Conservation (phyloP, 495 filamentous ascomycete species). For the Parathielavia appendiculata region DNA sequence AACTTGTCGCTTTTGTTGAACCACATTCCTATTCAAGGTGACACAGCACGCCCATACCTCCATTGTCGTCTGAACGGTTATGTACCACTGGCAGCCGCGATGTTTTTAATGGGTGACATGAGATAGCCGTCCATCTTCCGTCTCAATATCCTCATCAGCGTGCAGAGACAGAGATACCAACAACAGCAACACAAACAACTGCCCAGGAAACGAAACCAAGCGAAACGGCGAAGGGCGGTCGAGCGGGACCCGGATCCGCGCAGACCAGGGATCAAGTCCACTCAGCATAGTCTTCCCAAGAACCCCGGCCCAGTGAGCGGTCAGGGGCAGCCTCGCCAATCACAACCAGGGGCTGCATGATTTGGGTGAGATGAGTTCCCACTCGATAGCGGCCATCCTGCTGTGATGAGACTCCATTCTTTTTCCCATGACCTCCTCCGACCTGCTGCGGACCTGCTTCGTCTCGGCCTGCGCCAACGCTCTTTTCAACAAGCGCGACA, state of each 20-base stretch:
- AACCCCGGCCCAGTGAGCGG: slow-evolving; percentile 22
- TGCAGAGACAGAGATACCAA: no score
- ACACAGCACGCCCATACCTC: neutral
- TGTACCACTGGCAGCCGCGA: neutral
- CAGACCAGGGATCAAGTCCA: slow-evolving; percentile 5
- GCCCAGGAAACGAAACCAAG: neutral
- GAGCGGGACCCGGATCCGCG: slow-evolving; percentile 4
- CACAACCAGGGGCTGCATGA: slow-evolving; percentile 26
- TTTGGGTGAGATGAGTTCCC: slow-evolving; percentile 35
- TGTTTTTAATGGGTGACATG: no score
- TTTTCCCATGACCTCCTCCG: slow-evolving; percentile 34
- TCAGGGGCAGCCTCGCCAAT: slow-evolving; percentile 29
- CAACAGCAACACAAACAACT: neutral
- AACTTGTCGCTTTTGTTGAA: neutral
- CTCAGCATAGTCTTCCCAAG: slow-evolving; percentile 3
- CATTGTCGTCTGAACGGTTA: neutral
- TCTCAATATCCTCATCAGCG: no score
- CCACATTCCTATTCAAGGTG: neutral
- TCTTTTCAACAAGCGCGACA: slow-evolving; percentile 34
- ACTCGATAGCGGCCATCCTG: slow-evolving; percentile 20
- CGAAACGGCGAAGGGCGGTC: slow-evolving; percentile 5
- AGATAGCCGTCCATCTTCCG: no score
- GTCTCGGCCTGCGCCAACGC: slow-evolving; percentile 33
- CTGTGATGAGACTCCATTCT: slow-evolving; percentile 22
- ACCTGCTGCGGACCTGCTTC: slow-evolving; percentile 32